These are phyloP conservation scores for Microdochium paspali DNA, from an alignment of 2,329 filamentous ascomycete species.

Conservation along the genomic window DNA sequence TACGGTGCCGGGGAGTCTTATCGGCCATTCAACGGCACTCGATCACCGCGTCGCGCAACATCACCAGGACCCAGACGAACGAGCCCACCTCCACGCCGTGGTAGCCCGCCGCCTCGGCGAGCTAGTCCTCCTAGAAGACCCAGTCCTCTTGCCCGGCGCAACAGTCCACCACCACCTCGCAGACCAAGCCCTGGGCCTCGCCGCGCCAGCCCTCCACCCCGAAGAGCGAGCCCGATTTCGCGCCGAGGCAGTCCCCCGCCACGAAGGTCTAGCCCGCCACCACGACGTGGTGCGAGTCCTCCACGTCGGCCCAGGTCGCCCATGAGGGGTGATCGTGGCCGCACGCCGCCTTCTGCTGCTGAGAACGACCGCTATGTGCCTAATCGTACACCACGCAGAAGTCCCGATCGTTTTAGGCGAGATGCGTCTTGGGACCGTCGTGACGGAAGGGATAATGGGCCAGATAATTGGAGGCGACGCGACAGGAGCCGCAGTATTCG, in stretches of 20 bases:
- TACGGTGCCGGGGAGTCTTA: constrained; percentile 55
- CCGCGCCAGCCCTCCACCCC: background rate
- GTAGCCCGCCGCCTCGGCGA: constrained; percentile 2
- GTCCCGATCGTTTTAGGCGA: constrained; percentile 30
- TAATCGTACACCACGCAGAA: constrained; percentile 28
- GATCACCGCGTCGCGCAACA: constrained; percentile 32
- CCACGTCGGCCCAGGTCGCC: background rate
- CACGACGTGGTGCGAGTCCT: constrained; percentile 16
- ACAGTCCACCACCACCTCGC: background rate
- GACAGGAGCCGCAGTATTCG: constrained; percentile 28
- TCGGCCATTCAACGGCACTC: constrained; percentile 44
- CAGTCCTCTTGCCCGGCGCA: constrained; percentile 6
- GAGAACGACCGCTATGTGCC: constrained; percentile 38
- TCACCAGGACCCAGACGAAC: constrained; percentile 20
- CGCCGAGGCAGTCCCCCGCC: constrained; percentile 6
- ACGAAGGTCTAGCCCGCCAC: constrained; percentile 3
- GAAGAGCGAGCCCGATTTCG: constrained; percentile 9
- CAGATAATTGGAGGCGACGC: constrained; percentile 27
- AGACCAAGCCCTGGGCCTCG: background rate
- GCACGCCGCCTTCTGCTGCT: constrained; percentile 26
- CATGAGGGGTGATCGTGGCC: constrained; percentile 21
- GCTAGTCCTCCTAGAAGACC: constrained; percentile 12
- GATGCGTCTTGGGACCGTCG: constrained; percentile 23
- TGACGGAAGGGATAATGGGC: background rate
- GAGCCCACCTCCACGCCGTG: constrained; percentile 8